These are phyloP conservation scores for Pseudozyma hubeiensis DNA, from an alignment of 1,284 basidiomycete species.

Conservation along the genomic window DNA sequence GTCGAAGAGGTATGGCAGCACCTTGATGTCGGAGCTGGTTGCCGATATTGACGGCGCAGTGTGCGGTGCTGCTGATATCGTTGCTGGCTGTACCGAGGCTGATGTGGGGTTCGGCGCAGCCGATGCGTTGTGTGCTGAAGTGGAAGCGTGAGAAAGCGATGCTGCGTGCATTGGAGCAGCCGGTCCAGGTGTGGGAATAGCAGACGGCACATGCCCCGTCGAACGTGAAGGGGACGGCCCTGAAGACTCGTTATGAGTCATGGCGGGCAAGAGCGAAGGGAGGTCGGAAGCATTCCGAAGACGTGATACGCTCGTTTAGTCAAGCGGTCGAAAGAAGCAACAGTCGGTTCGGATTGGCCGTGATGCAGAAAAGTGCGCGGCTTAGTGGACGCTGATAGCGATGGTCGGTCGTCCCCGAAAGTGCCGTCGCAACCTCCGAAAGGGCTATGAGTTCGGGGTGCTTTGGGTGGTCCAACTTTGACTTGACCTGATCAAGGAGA, in stretches of 20 bases:
- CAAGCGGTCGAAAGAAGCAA: neutral
- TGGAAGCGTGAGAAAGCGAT: conserved; percentile 8
- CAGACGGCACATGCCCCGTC: conserved; percentile 9
- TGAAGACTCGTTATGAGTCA: conserved; percentile 22
- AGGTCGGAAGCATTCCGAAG: conserved; percentile 26
- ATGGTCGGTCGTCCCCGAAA: no score
- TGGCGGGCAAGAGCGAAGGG: conserved; percentile 11
- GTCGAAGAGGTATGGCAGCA: conserved; percentile 62
- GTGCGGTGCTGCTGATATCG: conserved; percentile 5
- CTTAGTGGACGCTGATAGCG: no score
- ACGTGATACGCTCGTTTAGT: neutral
- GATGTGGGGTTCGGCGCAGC: neutral
- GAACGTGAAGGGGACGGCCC: conserved; percentile 9
- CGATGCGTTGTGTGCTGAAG: conserved; percentile 4
- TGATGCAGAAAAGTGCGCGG: neutral
- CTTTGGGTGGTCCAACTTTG: no score
- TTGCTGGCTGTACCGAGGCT: neutral
- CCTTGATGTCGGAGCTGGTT: conserved; percentile 11
- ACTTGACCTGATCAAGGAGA: no score
- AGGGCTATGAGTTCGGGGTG: no score
- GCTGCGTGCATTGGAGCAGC: conserved; percentile 16
- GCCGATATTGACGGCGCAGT: conserved; percentile 6
- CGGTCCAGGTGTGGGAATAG: conserved; percentile 13
- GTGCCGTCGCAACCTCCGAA: no score
- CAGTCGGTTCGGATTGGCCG: neutral